Evolutionary conservation across 2,329 filamentous ascomycete species (phyloP), one percentile per base, ranked within the genome.

Genomic region (Fusarium sp.): DNA sequence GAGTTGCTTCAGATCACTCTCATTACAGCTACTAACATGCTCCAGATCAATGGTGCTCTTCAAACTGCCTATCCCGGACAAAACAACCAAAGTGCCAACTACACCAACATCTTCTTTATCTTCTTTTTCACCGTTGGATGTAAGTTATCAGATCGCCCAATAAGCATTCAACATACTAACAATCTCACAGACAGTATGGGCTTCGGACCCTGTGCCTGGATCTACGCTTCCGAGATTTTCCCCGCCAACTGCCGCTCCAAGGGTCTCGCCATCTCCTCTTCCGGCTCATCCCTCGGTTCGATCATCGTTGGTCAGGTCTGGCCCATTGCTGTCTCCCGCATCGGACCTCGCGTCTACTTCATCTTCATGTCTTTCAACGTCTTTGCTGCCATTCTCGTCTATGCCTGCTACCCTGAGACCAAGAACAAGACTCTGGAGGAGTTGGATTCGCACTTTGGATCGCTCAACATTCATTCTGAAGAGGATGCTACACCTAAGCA

Each of bases 151-250:
- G 8, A 26, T 6, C 0, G 13, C 42, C 17, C 8, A 13, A 4
- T 20, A 3, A 45, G 3, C 5, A 9, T 6, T 9, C 8, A 11
- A 3, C 13, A 10, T 8, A 2, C 15, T 12, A 6, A 38, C 2
- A 18, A 11, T 1, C 14, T 1, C 13, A 39, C 36, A 69, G 66
- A 69, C 55, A 69, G 66, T 17, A 69, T 69, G 66, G 66, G 66
- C 4, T 69, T 69, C 4, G 66, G 66, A 2, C 66, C 66, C 0
- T 69, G 66, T 30, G 66, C 66, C 1, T 69, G 66, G 66, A 69
- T 69, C 26, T 69, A 69, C 22, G 66, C 66, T 13, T 69, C 66
- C 4, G 66, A 69, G 26, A 69, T 69, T n/a, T 69, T 69, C 26
- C 66, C 66, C 6, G 66, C 66, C 28, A 69, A 69, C 30, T 69